Evolutionary conservation across 345 rosid species (phyloP), one percentile per base, ranked within the genome.

Genomic region (Adansonia digitata): DNA sequence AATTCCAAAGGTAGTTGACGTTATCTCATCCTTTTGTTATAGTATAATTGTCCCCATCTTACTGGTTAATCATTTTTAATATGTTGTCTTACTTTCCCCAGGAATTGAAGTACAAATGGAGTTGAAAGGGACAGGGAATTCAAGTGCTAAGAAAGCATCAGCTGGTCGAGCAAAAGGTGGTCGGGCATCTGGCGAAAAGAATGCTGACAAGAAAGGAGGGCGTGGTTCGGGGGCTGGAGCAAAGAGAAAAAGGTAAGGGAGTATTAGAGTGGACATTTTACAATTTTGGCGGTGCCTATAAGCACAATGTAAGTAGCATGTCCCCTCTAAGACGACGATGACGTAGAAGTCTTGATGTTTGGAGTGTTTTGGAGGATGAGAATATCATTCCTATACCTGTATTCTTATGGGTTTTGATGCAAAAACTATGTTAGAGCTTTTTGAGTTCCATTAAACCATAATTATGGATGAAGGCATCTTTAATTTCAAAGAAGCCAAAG

Each of bases 61-160:
- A 22, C 31, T 5, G 9, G 20, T 72, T 46, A 63, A 63, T 18
- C 22, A 15, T 34, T 35, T 69, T 4, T 9, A 3, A 20, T 10
- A 9, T 24, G 29, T 61, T 40, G n/a, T 5, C 12, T 15, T 8
- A 39, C 7, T n/a, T 72, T 71, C 27, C 57, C 56, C 73, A 91
- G 97, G 95, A 76, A 87, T 92, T 65, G 75, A 91, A 84, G 97
- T 94, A 8, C 89, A 92, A 82, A 70, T 94, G 77, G 95, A 90
- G 72, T 77, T 91, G 77, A 94, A 91, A 82, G 89, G 85, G 34
- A 45, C 80, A 11, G 86, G 81, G 52, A 86, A 81, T 48, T 84
- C 90, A 29, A 82, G 85, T 53, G 68, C 84, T 37, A 89, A 83
- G 80, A 90, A 85, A 83, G 73, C 81, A 15, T 48, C 86, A 1